A percentile compares a stretch with the other conserved stretches of the same genome.
Evolutionary conservation across 345 rosid genomes (phyloP).

Genomic region (Camelina hispida): DNA sequence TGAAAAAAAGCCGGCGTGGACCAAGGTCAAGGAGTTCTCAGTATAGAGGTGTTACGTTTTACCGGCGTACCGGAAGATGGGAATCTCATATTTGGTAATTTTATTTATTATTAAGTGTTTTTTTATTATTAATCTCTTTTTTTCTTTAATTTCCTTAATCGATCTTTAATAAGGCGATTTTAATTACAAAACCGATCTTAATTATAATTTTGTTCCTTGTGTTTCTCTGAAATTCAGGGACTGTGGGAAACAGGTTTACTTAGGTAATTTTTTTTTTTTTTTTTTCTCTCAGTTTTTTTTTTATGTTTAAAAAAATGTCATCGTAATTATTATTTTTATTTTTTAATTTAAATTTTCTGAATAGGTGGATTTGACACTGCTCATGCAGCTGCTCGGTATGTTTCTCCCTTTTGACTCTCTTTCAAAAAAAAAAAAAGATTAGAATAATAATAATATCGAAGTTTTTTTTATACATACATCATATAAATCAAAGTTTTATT

Average conservation of each 20-base stretch:
- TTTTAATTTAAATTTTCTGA: background rate
- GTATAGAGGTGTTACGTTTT: slow-evolving; percentile 96
- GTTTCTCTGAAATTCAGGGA: slow-evolving; percentile 71
- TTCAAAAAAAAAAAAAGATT: background rate
- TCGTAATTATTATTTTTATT: slow-evolving; percentile 11
- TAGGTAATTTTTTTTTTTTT: slow-evolving; percentile 57
- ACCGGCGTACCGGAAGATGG: slow-evolving; percentile 98
- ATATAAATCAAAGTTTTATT: too few species aligned
- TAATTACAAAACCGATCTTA: background rate
- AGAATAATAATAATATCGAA: too few species aligned
- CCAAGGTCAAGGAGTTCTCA: slow-evolving; percentile 98
- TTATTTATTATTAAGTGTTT: background rate
- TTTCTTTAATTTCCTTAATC: background rate
- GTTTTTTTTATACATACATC: too few species aligned
- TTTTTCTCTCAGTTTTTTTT: background rate
- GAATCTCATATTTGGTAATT: slow-evolving; percentile 96
- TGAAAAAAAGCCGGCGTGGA: slow-evolving; percentile 94
- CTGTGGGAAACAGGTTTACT: slow-evolving; percentile 98
- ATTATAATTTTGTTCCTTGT: background rate
- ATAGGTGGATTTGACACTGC: slow-evolving; percentile 99
- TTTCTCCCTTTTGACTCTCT: slow-evolving; percentile 29
- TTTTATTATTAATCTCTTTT: background rate
- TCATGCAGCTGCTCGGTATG: slow-evolving; percentile 98
- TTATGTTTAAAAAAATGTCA: slow-evolving; percentile 12
- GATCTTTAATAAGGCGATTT: background rate